These are phyloP conservation scores for Trichophyton simii DNA, from an alignment of 2,329 filamentous ascomycete species.

Conservation along the genomic window DNA sequence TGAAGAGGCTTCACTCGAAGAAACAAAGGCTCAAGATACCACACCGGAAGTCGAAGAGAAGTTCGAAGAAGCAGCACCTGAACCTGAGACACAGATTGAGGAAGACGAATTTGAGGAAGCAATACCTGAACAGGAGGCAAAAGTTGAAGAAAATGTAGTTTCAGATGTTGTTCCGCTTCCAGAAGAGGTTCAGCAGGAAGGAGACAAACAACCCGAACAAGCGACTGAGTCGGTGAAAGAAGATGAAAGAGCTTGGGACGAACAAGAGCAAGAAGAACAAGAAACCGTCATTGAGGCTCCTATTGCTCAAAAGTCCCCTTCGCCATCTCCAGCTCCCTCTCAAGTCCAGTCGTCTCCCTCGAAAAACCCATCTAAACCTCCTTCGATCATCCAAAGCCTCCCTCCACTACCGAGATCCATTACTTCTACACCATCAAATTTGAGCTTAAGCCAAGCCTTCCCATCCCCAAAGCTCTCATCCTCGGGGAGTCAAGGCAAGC, in stretches of 20 bases:
- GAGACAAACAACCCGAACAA: not conserved
- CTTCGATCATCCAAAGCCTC: conserved; percentile 15
- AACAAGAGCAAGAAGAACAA: conserved; percentile 11
- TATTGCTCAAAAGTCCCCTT: not conserved
- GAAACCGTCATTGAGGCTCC: conserved; percentile 1
- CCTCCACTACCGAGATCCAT: conserved; percentile 11
- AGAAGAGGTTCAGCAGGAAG: not conserved
- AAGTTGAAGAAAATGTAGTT: not conserved
- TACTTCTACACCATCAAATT: conserved; percentile 8
- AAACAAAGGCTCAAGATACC: not conserved
- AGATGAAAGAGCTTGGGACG: not conserved
- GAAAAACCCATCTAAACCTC: not conserved
- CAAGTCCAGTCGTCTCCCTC: conserved; percentile 9
- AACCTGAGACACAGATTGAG: not conserved
- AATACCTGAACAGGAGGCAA: not conserved
- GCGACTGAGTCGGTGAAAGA: conserved; percentile 2
- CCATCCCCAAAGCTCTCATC: conserved; percentile 3
- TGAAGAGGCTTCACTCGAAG: not conserved
- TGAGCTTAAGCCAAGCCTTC: conserved; percentile 7
- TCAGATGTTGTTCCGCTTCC: not conserved
- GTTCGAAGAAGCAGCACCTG: not conserved
- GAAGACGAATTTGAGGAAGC: not conserved
- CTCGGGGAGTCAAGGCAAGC: not conserved
- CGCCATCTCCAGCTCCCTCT: not conserved
- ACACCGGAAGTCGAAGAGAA: not conserved